Percentiles rank a stretch among this genome's conserved stretches.
These are phyloP conservation scores for Ophiostoma perfectum DNA, from an alignment of 2,329 filamentous ascomycete species.

Conservation along the genomic window DNA sequence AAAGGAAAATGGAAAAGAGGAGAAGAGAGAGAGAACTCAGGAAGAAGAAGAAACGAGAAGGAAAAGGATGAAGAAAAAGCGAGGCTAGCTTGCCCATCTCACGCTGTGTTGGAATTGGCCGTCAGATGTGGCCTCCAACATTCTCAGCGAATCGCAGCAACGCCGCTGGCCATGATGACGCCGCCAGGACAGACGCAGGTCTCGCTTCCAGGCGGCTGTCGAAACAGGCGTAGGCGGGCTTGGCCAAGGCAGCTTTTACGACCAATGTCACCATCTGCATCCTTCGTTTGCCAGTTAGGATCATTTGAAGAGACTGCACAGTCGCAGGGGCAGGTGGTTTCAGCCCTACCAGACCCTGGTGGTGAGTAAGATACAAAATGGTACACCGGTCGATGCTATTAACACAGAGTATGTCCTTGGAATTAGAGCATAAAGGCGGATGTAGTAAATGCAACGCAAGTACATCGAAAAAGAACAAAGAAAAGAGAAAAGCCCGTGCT, in stretches of 20 bases:
- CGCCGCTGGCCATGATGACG: background rate
- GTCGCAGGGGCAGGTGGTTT: too few species aligned
- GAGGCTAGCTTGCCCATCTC: background rate
- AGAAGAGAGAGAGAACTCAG: background rate
- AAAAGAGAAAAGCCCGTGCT: too few species aligned
- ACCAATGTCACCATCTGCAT: too few species aligned
- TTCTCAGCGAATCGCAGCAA: background rate
- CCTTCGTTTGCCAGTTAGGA: too few species aligned
- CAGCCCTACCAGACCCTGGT: too few species aligned
- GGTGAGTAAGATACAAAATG: too few species aligned
- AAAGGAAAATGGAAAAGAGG: background rate
- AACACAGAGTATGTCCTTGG: too few species aligned
- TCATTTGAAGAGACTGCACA: too few species aligned
- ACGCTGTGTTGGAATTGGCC: background rate
- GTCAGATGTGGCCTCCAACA: background rate
- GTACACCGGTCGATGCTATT: too few species aligned
- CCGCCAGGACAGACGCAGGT: background rate
- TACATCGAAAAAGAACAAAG: background rate
- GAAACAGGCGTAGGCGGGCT: background rate
- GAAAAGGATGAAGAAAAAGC: background rate
- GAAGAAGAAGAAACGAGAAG: background rate
- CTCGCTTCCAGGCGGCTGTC: background rate
- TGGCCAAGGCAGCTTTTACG: too few species aligned
- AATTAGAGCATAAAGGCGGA: too few species aligned
- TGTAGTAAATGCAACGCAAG: too few species aligned